Conservation (phyloP, 164 flowering plant genomes). For the Tetrastigma voinierianum region DNA sequence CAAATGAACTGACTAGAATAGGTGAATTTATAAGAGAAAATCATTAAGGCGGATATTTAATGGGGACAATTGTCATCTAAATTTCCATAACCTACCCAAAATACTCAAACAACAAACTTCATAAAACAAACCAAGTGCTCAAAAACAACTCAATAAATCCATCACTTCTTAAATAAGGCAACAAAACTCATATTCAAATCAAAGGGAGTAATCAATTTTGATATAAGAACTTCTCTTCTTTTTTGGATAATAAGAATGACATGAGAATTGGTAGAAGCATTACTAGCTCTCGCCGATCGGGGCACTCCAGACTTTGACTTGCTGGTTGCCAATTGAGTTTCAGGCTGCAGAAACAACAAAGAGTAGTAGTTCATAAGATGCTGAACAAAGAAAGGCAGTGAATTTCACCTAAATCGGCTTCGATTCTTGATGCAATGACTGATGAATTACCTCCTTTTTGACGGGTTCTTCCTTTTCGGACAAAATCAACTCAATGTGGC, state of each 20-base stretch:
- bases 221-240: not conserved
- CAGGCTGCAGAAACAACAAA: constrained; percentile 51
- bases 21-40: too few species aligned
- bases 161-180: too few species aligned
- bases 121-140: too few species aligned
- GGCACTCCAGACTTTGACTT: constrained; percentile 48
- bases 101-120: too few species aligned
- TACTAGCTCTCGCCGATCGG: not conserved
- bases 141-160: too few species aligned
- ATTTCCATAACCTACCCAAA: too few species aligned
- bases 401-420: too few species aligned
- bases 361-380: not conserved
- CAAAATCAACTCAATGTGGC: constrained; percentile 86
- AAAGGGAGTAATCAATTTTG: not conserved
- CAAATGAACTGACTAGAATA: too few species aligned
- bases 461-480: constrained; percentile 90
- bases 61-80: too few species aligned
- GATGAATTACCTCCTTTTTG: constrained; percentile 67
- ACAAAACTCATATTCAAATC: too few species aligned
- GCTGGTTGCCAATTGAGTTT: constrained; percentile 66
- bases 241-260: not conserved
- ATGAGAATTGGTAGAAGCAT: not conserved
- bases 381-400: too few species aligned
- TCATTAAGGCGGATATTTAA: too few species aligned
- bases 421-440: not conserved